Base-by-base conservation (phyloP, 1,284 basidiomycete species). In the Tilletia horrida region DNA sequence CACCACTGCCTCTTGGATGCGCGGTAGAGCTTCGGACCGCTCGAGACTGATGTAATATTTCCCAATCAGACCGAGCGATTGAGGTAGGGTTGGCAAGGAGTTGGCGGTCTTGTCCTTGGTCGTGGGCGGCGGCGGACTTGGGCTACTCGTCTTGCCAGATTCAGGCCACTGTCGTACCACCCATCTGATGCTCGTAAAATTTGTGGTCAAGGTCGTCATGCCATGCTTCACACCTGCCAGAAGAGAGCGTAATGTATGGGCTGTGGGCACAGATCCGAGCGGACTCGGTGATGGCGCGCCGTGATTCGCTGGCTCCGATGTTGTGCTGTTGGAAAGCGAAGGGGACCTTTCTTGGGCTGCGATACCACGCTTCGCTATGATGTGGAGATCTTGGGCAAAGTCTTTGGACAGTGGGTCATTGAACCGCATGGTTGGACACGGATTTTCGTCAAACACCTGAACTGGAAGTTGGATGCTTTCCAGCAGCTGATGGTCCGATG, bases 141-240 rank as follows among this genome's bases (percentile, higher is more conserved):
- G 66, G 35, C 1, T 70, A 55, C n/a, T 63, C 64, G 44, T 18
- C 29, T 42, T 35, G 29, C n/a, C 43, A 31, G 48, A 47, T 18
- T 11, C 40, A 59, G 31, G 29, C 27, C 55, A 40, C 16, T 59
- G 55, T 48, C 71, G 70, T 43, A 76, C 63, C 52, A 77, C 69
- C 74, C 74, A 76, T 64, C 70, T 73, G 23, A 76, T 63, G 55
- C 74, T 75, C 42, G 70, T 67, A 64, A 74, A 69, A 52, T 76
- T 76, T 42, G 71, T 74, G 3, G 74, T 71, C n/a, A 75, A 45
- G 43, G 73, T 72, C 27, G 75, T 73, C 67, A 72, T 72, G 9
- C 72, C 69, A 31, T 72, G 4, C 9, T 62, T 35, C 2, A 68
- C 23, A 16, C 69, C 73, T 11, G 35, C 25, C 23, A 68, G 47